Conservation (phyloP, 352 stramenopile species). For the Phytophthora megakarya region DNA sequence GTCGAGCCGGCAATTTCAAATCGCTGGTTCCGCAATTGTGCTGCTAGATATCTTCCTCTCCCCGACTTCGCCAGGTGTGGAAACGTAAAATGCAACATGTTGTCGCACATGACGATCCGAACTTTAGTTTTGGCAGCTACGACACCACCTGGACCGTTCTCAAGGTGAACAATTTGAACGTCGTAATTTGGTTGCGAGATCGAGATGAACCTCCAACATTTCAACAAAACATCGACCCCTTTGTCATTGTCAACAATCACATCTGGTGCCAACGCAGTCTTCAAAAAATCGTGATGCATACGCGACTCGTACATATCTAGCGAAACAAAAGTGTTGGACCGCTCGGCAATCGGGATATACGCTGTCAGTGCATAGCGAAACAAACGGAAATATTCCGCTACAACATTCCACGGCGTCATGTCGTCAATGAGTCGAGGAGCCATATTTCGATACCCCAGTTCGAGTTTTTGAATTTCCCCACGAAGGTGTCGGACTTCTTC, state of each 20-base stretch:
- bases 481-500: neutral
- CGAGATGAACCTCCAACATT: neutral
- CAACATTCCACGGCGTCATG: conserved; percentile 2
- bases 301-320: neutral
- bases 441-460: neutral
- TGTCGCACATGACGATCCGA: neutral
- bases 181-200: neutral
- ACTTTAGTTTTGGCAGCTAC: neutral
- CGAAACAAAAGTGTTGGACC: neutral
- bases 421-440: neutral
- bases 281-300: neutral
- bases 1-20: too few species aligned
- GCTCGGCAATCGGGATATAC: neutral
- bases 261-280: neutral
- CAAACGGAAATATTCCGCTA: conserved; percentile 2
- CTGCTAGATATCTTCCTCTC: neutral
- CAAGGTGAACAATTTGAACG: neutral
- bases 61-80: neutral
- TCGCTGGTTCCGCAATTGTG: neutral
- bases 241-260: neutral
- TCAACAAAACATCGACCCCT: conserved; percentile 1
- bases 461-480: neutral
- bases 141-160: neutral
- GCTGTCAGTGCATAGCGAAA: conserved; percentile 8
- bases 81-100: neutral